Evolutionary conservation across 208 protist genomes (phyloP), one percentile per base, ranked within the genome.

Genomic region (Acanthamoeba healyi): DNA sequence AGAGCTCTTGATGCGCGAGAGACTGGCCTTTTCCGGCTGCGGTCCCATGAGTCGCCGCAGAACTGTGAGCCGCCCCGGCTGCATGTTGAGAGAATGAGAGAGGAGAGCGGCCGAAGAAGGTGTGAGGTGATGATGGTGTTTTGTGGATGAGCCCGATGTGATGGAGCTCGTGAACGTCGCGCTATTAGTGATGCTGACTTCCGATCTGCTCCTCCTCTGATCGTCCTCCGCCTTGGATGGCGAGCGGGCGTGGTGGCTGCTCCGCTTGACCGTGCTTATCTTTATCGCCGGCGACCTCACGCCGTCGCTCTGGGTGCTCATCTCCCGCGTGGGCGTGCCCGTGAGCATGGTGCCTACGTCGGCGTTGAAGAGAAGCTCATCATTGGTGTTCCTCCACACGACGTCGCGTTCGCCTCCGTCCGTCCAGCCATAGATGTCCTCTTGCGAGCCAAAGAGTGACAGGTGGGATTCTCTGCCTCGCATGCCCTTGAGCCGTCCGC

Each of bases 331-430:
- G 26, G 63, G 63, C 32, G 63, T 70, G 63, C 63, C 26, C 15
- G 17, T 15, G n/a, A 38, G 2, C 26, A 65, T 32, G 12, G 29
- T 26, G n/a, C 38, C 26, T 15, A 26, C 72, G 72, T 81, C 72
- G 19, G 24, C 42, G 24, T 12, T 26, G 40, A 81, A 32, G 4
- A 70, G 63, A 15, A 38, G 29, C 29, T 70, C 38, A 3, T 29
- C 32, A 24, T 81, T 49, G 26, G n/a, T 46, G 24, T 42, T 42
- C 42, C 72, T 14, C 72, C 72, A 81, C 72, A 81, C 72, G 24
- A 81, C 72, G 42, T 81, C 72, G 72, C 72, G 72, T 22, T 81
- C 38, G 26, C 72, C 72, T 6, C 72, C 72, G 42, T 81, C 72
- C 6, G 72, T 81, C 72, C 72, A 81, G 34, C 32, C 24, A 38